Conservation (phyloP, 139 green algal species). For the Trebouxia sp. region DNA sequence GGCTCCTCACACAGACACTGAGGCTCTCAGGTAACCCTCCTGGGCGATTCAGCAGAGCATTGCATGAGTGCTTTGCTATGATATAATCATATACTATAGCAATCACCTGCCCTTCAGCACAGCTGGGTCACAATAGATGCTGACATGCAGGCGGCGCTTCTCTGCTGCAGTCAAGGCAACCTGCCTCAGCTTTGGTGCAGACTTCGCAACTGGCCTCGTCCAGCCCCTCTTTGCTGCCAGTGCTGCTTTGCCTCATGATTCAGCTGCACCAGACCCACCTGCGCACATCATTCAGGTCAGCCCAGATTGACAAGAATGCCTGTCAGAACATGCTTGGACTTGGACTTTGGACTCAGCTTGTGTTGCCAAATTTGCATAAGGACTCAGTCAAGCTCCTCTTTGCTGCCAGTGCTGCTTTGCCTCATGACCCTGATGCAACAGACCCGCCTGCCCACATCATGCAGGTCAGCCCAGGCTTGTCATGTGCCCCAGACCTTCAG, state of each 20-base stretch:
- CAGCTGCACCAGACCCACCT: neutral
- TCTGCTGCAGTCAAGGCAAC: conserved; percentile 26
- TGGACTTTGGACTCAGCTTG: too few relatives aligned
- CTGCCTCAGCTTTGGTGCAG: conserved; percentile 6
- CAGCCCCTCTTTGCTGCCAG: neutral
- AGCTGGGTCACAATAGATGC: too few relatives aligned
- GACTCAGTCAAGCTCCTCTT: neutral
- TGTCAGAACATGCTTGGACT: too few relatives aligned
- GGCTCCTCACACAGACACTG: conserved; percentile 6
- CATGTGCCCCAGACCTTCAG: too few relatives aligned
- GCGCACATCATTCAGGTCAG: neutral
- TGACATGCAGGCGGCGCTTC: conserved; percentile 2
- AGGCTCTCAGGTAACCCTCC: conserved; percentile 22
- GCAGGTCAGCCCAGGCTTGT: neutral
- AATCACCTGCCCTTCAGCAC: neutral
- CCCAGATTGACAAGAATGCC: too few relatives aligned
- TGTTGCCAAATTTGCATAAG: neutral
- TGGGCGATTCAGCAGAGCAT: neutral
- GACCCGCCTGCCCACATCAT: neutral
- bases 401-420: neutral
- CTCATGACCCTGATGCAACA: neutral
- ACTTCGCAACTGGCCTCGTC: neutral
- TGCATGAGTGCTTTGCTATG: too few relatives aligned
- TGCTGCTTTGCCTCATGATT: conserved; percentile 1
- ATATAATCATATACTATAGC: too few relatives aligned